Evolutionary conservation across 148 eudicot species (phyloP).

Genomic region (Fagopyrum homotropicum): DNA sequence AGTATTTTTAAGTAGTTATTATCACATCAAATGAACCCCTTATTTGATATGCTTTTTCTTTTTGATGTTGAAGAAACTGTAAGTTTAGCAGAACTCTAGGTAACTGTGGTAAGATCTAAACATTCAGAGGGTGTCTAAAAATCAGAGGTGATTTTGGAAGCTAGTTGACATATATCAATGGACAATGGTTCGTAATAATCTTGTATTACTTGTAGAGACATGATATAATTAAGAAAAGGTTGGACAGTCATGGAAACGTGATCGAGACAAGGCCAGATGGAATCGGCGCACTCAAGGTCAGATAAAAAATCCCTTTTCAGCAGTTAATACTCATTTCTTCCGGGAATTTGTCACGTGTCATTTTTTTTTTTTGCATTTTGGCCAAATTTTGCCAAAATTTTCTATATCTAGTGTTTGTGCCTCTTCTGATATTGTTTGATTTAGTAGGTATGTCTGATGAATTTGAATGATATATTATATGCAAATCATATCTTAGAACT

Average conservation of each 20-base stretch:
- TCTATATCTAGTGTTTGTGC: not conserved
- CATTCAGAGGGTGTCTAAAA: not conserved
- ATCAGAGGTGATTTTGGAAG: not conserved
- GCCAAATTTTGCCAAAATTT: not conserved
- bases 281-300: constrained; percentile 79
- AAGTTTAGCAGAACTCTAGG: not conserved
- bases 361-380: not conserved
- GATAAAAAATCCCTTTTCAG: constrained; percentile 14
- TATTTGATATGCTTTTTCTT: not conserved
- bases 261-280: constrained; percentile 79
- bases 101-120: not conserved
- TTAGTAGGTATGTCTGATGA: not conserved
- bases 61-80: not conserved
- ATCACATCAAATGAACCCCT: no score
- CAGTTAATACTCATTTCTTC: constrained; percentile 1
- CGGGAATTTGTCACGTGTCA: not conserved
- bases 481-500: not conserved
- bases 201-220: constrained; percentile 60
- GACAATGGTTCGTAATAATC: not conserved
- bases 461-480: not conserved
- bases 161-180: not conserved
- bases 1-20: no score
- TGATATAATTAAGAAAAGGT: constrained; percentile 81
- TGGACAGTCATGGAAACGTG: constrained; percentile 83
- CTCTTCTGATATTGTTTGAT: not conserved